Evolutionary conservation across 2,329 filamentous ascomycete species (phyloP).

Genomic region (Calycina herbarum): DNA sequence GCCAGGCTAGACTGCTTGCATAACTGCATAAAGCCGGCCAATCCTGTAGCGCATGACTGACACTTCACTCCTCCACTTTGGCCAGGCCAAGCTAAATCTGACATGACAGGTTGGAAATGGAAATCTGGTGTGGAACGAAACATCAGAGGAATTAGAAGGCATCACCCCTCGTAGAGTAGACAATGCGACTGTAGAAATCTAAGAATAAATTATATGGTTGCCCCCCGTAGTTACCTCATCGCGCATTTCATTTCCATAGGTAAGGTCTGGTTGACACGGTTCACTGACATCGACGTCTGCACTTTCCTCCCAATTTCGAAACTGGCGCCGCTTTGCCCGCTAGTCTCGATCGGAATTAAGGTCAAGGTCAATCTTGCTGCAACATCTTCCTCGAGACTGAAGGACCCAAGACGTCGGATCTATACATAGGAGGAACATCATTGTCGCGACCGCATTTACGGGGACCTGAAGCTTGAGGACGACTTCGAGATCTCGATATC

Average conservation of each 20-base stretch:
- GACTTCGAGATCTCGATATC: neutral
- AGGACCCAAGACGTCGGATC: no score
- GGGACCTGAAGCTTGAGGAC: neutral
- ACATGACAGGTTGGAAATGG: conserved; percentile 1
- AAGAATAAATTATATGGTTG: no score
- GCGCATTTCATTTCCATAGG: neutral
- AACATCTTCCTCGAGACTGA: conserved; percentile 13
- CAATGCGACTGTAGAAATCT: no score
- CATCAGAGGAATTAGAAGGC: neutral
- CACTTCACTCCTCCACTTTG: no score
- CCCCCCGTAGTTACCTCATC: neutral
- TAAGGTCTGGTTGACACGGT: neutral
- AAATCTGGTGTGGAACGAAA: neutral
- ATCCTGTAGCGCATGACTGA: no score
- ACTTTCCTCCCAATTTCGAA: conserved; percentile 5
- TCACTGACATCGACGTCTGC: neutral
- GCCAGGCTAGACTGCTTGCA: neutral
- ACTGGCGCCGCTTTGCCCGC: conserved; percentile 8
- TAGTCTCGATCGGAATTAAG: conserved; percentile 17
- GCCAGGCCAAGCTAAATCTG: neutral
- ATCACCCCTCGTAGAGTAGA: neutral
- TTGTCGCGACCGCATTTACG: conserved; percentile 1
- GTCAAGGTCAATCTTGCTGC: conserved; percentile 9
- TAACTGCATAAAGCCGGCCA: no score
- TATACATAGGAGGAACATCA: neutral